These are phyloP conservation scores for Candida peoriensis DNA, from an alignment of 805 yeast species.

Conservation along the genomic window DNA sequence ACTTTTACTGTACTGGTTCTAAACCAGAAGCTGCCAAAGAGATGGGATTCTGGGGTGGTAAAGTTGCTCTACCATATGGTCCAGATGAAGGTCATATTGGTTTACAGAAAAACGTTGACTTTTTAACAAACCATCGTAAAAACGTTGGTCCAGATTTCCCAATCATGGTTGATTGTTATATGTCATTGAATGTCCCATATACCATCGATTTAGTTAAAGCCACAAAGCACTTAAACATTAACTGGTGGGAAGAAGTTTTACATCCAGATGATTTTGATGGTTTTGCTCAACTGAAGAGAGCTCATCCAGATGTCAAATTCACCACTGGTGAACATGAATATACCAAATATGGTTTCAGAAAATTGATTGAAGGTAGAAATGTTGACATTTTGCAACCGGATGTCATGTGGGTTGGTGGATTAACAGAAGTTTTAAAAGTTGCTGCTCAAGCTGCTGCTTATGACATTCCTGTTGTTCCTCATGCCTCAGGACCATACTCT, in stretches of 20 bases:
- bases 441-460: conserved; percentile 48
- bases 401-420: conserved; percentile 51
- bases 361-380: conserved; percentile 44
- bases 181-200: conserved; percentile 45
- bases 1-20: conserved; percentile 46
- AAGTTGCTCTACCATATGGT: conserved; percentile 45
- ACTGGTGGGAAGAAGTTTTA: conserved; percentile 49
- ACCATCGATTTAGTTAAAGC: conserved; percentile 41
- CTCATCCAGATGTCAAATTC: conserved; percentile 42
- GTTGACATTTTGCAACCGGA: conserved; percentile 46
- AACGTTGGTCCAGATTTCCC: conserved; percentile 49
- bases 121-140: conserved; percentile 38
- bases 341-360: conserved; percentile 45
- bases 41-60: conserved; percentile 52
- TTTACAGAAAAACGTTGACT: conserved; percentile 39
- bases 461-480: conserved; percentile 49
- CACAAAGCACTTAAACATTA: conserved; percentile 40
- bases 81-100: conserved; percentile 48
- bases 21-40: conserved; percentile 42
- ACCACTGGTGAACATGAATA: conserved; percentile 52
- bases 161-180: conserved; percentile 49
- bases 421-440: conserved; percentile 42
- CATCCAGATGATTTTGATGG: conserved; percentile 51
- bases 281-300: conserved; percentile 39
- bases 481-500: conserved; percentile 49